These are phyloP conservation scores for Zygosaccharomyces sapae DNA, from an alignment of 1,139 yeast species.

Conservation along the genomic window DNA sequence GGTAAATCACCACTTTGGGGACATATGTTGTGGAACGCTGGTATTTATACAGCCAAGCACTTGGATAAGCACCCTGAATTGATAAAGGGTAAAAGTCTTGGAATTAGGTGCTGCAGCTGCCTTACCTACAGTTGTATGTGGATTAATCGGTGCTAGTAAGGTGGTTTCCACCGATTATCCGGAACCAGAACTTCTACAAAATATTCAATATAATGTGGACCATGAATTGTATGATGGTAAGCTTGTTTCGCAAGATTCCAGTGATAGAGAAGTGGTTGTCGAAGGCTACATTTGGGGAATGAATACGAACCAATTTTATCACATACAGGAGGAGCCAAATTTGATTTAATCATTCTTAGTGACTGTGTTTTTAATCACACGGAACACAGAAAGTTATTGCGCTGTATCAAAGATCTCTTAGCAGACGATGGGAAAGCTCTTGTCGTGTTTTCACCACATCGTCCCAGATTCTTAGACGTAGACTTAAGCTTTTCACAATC, in stretches of 20 bases:
- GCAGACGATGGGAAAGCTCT: constrained; percentile 63
- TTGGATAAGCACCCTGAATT: constrained; percentile 60
- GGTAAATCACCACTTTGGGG: constrained; percentile 96
- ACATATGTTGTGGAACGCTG: constrained; percentile 91
- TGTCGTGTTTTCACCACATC: constrained; percentile 92
- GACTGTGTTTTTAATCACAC: constrained; percentile 93
- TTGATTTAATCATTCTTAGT: constrained; percentile 76
- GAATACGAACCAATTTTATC: constrained; percentile 47
- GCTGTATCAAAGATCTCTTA: constrained; percentile 61
- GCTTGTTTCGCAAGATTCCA: constrained; percentile 13
- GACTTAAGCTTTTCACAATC: constrained; percentile 76
- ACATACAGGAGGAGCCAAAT: constrained; percentile 45
- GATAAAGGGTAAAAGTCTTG: constrained; percentile 60
- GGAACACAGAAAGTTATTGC: constrained; percentile 72
- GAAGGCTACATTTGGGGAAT: constrained; percentile 93
- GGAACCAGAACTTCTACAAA: constrained; percentile 72
- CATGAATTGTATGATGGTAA: constrained; percentile 30
- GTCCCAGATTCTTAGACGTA: constrained; percentile 65
- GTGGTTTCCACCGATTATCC: constrained; percentile 90
- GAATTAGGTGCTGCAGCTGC: constrained; percentile 96
- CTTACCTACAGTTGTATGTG: constrained; percentile 71
- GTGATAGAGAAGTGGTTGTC: constrained; percentile 41
- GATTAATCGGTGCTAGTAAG: constrained; percentile 58
- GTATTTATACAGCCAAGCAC: constrained; percentile 77
- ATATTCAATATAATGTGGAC: constrained; percentile 67